Evolutionary conservation across 2,329 filamentous ascomycete genomes (phyloP), one percentile per base, ranked within the genome.

Genomic region (Pseudogymnoascus sp.): DNA sequence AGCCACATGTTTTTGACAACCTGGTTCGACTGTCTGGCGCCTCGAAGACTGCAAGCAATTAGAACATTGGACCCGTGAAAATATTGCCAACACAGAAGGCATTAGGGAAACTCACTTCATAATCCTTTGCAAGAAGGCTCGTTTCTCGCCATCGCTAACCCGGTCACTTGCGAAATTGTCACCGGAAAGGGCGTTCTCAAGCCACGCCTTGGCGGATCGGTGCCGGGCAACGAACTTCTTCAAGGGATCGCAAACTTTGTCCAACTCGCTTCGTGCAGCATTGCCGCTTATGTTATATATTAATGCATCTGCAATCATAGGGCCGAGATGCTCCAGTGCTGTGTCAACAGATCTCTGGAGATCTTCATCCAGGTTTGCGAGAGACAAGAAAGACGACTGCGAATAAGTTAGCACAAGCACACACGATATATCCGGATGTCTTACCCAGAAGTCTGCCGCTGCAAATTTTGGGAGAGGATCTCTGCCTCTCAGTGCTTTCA

Each of bases 381-480:
- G 53, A 30, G 74, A 71, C 25, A 84, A 75, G 68, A 85, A 84
- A 1, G 75, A 76, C 4, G 79, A 75, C 83, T 86, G 57, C 11
- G 7, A 9, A 20, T 33, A 28, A 37, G 36, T 65, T 60, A 64
- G 65, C 62, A 25, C 3, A 11, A 18, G 9, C 37, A 35, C 57
- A 60, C 28, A 14, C 37, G 6, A 43, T 25, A 33, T 25, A 35
- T 59, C 33, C 22, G 8, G 18, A 36, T 62, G 59, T 69, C 78
- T 66, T 74, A 88, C 85, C 89, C 90, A 94, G 64, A 95, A 89
- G 28, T 88, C 84, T 7, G 86, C 83, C 1, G 90, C 83, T 2
- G 88, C 83, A 30, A 82, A 82, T 73, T 94, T 95, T 0, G 89
- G 88, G 8, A 95, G 75, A 0, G 88, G 85, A 62, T 94, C 90